A percentile compares a stretch with the other conserved stretches of the same genome.
phyloP scores from a whole-genome alignment of 1,139 yeast species.

The Yamadazyma dushanensis region DNA sequence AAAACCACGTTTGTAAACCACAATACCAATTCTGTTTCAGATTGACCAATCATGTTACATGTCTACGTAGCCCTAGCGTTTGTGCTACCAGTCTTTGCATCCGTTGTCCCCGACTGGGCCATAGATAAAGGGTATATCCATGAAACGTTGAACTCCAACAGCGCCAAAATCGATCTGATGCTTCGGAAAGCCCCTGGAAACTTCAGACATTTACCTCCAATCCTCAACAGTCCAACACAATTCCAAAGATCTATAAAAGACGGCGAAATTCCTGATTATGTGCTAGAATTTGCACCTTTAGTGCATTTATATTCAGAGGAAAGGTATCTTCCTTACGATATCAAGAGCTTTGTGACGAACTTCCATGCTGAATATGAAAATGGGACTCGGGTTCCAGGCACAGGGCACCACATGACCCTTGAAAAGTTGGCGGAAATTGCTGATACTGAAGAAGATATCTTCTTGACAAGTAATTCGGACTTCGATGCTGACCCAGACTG shows the following conservation, averaged over 20 bases:
- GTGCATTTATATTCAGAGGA: slow-evolving; percentile 92
- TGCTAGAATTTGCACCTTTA: slow-evolving; percentile 70
- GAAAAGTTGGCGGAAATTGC: slow-evolving; percentile 39
- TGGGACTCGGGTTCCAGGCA: slow-evolving; percentile 45
- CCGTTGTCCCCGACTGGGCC: slow-evolving; percentile 9
- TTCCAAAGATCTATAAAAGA: slow-evolving; percentile 35
- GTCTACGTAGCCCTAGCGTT: neutral
- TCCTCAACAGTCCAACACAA: slow-evolving; percentile 30
- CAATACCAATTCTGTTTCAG: neutral
- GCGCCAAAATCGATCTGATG: slow-evolving; percentile 12
- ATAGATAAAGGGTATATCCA: slow-evolving; percentile 7
- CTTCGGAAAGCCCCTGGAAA: slow-evolving; percentile 21
- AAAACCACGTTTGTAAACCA: neutral
- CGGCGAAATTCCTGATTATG: slow-evolving; percentile 76
- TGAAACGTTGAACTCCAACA: slow-evolving; percentile 6
- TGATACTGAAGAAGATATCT: slow-evolving; percentile 26
- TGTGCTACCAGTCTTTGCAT: neutral
- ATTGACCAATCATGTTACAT: neutral
- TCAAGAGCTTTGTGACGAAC: slow-evolving; percentile 65
- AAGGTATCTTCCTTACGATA: slow-evolving; percentile 79
- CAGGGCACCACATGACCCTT: slow-evolving; percentile 36
- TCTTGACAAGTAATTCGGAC: slow-evolving; percentile 66
- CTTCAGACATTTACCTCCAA: slow-evolving; percentile 38
- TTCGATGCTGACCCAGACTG: slow-evolving; percentile 79
- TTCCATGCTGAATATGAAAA: slow-evolving; percentile 52